Evolutionary conservation across 1,139 yeast species (phyloP).

Genomic region (Geotrichum siamense): DNA sequence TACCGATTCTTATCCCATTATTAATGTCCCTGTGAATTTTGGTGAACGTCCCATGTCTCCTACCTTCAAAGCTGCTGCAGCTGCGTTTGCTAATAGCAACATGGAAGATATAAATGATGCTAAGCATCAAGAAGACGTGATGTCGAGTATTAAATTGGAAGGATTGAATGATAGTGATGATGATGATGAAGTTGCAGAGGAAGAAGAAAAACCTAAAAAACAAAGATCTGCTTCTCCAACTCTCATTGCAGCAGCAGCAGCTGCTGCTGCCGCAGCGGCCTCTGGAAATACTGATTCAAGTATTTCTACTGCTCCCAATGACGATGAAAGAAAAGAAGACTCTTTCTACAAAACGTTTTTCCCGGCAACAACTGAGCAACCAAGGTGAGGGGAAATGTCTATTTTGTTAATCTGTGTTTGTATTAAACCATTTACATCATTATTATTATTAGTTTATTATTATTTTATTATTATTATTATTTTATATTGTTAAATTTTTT

Average conservation of each 20-base stretch:
- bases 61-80: conserved; percentile 18
- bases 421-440: too few relatives aligned
- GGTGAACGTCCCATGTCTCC: conserved; percentile 17
- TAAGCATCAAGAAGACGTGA: conserved; percentile 18
- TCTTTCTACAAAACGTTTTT: not conserved
- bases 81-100: conserved; percentile 19
- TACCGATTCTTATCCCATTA: conserved; percentile 8
- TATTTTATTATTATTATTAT: too few relatives aligned
- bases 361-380: not conserved
- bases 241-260: conserved; percentile 14
- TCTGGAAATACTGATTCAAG: conserved; percentile 4
- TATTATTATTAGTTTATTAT: too few relatives aligned
- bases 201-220: conserved; percentile 8
- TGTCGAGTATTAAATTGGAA: conserved; percentile 17
- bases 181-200: conserved; percentile 11
- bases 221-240: conserved; percentile 11
- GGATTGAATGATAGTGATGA: conserved; percentile 16
- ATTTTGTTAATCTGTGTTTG: too few relatives aligned
- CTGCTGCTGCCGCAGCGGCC: conserved; percentile 17
- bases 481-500: too few relatives aligned
- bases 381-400: not conserved
- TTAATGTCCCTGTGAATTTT: conserved; percentile 8
- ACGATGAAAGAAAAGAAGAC: not conserved
- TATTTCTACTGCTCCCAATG: conserved; percentile 5
- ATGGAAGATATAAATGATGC: conserved; percentile 15